phyloP scores from a whole-genome alignment of 495 filamentous ascomycete species.

The Sphaerosporella brunnea region DNA sequence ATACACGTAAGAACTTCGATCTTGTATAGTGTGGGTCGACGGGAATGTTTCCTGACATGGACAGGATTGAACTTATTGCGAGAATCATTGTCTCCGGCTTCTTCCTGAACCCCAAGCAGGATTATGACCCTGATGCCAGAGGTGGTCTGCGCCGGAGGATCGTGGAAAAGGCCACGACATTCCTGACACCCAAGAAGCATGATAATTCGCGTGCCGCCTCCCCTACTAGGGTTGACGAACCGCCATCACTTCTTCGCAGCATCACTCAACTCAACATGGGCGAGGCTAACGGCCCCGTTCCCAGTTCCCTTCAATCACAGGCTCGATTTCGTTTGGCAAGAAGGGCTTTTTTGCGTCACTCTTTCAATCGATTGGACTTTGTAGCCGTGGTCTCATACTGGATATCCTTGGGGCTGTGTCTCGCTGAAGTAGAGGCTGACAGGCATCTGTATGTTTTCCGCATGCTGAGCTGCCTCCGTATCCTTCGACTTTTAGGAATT shows the following conservation, averaged over 20 bases:
- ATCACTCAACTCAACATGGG: conserved; percentile 52
- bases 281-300: conserved; percentile 29
- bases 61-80: conserved; percentile 50
- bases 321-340: conserved; percentile 70
- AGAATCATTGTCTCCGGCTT: conserved; percentile 83
- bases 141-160: conserved; percentile 56
- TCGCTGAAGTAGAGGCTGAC: conserved; percentile 45
- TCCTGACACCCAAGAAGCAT: conserved; percentile 66
- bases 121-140: conserved; percentile 54
- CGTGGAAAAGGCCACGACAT: conserved; percentile 49
- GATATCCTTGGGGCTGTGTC: conserved; percentile 60
- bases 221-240: conserved; percentile 28
- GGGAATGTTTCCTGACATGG: conserved; percentile 16
- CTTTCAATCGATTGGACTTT: conserved; percentile 91
- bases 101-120: conserved; percentile 67
- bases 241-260: conserved; percentile 59
- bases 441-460: conserved; percentile 74
- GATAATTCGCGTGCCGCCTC: conserved; percentile 27
- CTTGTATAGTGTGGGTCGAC: too few relatives aligned
- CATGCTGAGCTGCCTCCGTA: conserved; percentile 89
- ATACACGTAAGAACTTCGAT: conserved; percentile 48
- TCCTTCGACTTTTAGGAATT: conserved; percentile 69
- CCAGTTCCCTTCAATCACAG: conserved; percentile 55
- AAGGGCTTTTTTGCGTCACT: conserved; percentile 82
- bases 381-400: conserved; percentile 91